Evolutionary conservation across 2,329 filamentous ascomycete species (phyloP).

Genomic region (Endoconidiophora laricicola): DNA sequence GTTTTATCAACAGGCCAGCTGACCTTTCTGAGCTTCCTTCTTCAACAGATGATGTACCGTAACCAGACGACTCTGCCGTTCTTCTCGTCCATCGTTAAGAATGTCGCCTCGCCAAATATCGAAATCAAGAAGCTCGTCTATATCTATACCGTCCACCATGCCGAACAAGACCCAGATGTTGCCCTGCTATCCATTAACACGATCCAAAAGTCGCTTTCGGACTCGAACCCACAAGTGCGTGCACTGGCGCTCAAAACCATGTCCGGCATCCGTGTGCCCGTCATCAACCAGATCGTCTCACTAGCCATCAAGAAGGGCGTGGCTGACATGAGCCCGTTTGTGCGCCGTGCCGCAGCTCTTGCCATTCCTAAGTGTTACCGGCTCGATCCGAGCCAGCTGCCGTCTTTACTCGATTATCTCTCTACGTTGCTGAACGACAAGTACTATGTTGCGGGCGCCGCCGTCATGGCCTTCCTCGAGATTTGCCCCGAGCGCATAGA

Average conservation of each 20-base stretch:
- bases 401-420: constrained; percentile 72
- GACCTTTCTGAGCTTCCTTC: background rate
- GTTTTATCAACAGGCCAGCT: too few species aligned
- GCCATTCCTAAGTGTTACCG: constrained; percentile 93
- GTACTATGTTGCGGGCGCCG: constrained; percentile 91
- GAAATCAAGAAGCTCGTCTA: constrained; percentile 98
- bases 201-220: constrained; percentile 92
- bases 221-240: constrained; percentile 76
- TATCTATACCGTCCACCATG: constrained; percentile 93
- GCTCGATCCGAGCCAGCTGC: constrained; percentile 69
- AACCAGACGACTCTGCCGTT: constrained; percentile 76
- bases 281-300: constrained; percentile 94
- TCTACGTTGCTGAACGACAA: constrained; percentile 66
- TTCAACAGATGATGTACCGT: constrained; percentile 79
- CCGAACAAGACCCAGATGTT: constrained; percentile 88
- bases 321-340: constrained; percentile 86
- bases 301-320: constrained; percentile 88
- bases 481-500: constrained; percentile 78
- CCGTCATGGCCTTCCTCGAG: constrained; percentile 75
- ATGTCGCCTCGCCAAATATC: constrained; percentile 82
- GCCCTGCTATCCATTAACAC: constrained; percentile 95
- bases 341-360: constrained; percentile 80
- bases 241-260: constrained; percentile 90
- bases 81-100: constrained; percentile 98
- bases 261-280: constrained; percentile 91